Conservation (phyloP, 306 rosid genomes). For the Castanospermum australe region DNA sequence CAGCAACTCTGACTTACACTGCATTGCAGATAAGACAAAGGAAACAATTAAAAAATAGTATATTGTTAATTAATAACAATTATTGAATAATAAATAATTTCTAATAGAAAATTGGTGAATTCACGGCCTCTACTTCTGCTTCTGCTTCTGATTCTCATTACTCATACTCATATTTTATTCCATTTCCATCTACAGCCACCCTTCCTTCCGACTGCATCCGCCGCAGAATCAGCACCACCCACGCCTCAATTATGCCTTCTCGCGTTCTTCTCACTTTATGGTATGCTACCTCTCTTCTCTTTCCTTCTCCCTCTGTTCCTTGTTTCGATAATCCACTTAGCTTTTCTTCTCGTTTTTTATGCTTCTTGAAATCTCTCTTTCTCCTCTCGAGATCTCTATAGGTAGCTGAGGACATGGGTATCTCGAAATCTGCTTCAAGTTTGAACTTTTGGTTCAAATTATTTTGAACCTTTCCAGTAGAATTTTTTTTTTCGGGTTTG, state of each 20-base stretch:
- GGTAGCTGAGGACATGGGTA: neutral
- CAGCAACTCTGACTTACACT: neutral
- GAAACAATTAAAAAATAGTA: neutral
- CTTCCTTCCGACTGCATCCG: conserved; percentile 23
- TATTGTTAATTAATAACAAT: neutral
- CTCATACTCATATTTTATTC: neutral
- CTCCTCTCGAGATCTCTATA: neutral
- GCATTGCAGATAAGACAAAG: conserved; percentile 24
- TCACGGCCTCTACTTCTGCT: conserved; percentile 21
- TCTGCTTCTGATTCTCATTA: neutral
- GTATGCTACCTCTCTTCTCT: conserved; percentile 4
- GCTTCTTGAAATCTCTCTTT: neutral
- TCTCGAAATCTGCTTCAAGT: neutral
- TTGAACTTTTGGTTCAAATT: neutral
- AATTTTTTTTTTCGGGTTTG: no score
- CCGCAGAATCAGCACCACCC: conserved; percentile 18
- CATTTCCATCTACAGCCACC: no score
- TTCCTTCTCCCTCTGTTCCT: neutral
- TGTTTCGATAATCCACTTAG: neutral
- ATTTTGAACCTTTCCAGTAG: no score
- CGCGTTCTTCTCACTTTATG: neutral
- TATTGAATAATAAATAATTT: no score
- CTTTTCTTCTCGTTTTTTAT: neutral
- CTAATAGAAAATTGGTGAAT: conserved; percentile 4
- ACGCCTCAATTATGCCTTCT: neutral